Base-by-base conservation (phyloP, 2,329 filamentous ascomycete species). In the Teratosphaeria pseudoeucalypti region DNA sequence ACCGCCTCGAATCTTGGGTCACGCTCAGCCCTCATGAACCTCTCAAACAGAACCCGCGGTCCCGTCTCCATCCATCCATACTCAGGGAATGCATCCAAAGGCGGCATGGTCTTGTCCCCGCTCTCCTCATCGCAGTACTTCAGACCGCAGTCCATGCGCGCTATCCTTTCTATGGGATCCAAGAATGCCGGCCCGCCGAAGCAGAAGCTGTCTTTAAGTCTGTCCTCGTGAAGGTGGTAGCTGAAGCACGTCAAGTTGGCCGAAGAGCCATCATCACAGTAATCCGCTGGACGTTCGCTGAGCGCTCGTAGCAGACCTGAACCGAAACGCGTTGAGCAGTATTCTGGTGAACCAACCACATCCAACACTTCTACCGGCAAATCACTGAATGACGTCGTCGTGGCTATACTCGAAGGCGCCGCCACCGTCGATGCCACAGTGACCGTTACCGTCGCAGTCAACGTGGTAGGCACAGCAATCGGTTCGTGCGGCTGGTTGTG, bases 51-150 rank as follows among this genome's bases (percentile, higher is more conserved):
- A 16, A 32, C 34, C 6, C 34, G 29, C 27, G 59, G 59, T 11
- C 59, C 59, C 3, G 59, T 61, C 14, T 58, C 52, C 34, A 58
- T 58, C 59, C 59, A 61, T 39, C 16, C 34, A 47, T 58, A 59
- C 19, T 32, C 34, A 3, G 59, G 52, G 29, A 61, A 59, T 16
- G 47, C 34, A 23, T 52, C 52, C n/a, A 59, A 52, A n/a, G 58
- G 16, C n/a, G 56, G 59, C 23, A 55, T 55, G 23, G 10, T 55
- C 34, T 14, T 34, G 11, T 52, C 34, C 37, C 12, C 27, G 11
- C 19, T 29, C 49, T 53, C 49, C 49, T 53, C 49, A 5, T 53
- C 49, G 19, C 12, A 53, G 12, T 53, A 23, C 49, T 29, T 53
- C 19, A 53, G n/a, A 11, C 19, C 19, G 27, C 49, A 53, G 34